Base-by-base conservation (phyloP, 768 basidiomycete genomes). In the Leccinum imitatum region DNA sequence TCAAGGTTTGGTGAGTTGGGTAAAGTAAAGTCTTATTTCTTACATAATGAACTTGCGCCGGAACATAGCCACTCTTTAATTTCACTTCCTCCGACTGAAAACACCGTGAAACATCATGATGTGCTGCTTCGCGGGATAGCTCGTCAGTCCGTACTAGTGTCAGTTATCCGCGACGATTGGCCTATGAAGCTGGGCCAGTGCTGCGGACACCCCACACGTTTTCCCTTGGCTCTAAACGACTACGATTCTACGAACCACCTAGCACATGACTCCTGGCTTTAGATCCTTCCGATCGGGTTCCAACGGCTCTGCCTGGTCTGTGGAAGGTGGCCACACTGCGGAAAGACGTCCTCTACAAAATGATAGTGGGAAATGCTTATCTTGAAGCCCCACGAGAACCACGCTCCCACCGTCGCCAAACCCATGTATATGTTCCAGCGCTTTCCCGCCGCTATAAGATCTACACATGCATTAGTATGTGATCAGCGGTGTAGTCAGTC, bases 301-400 rank as follows among this genome's bases (percentile, higher is more conserved):
- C 41, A 62, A n/a, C 50, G 39, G 47, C 62, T 68, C 35, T 60
- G 64, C 31, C 33, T 65, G 30, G 11, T 57, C 35, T 63, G 64
- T 27, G 53, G 64, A 41, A 44, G 52, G 19, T 2, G 60, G 67
- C 3, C 58, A 68, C 56, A 5, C 58, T 59, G 50, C 56, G 6
- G 33, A 53, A 48, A 27, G 37, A 33, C 57, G 59, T 31, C 57
- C 52, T 27, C 17, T 7, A 30, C 27, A 19, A 35, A 41, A 17
- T 17, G n/a, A 44, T 17, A 48, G 15, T 54, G 39, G 21, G 50
- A 54, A 17, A 3, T 44, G n/a, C 10, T 44, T n/a, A 44, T 44
- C n/a, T 10, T n/a, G 41, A 9, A n/a, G 41, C 15, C n/a, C 4
- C 41, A n/a, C n/a, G n/a, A 3, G n/a, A 15, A n/a, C 2, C n/a